These are phyloP conservation scores for Suillus plorans DNA, from an alignment of 768 basidiomycete genomes.

Conservation along the genomic window DNA sequence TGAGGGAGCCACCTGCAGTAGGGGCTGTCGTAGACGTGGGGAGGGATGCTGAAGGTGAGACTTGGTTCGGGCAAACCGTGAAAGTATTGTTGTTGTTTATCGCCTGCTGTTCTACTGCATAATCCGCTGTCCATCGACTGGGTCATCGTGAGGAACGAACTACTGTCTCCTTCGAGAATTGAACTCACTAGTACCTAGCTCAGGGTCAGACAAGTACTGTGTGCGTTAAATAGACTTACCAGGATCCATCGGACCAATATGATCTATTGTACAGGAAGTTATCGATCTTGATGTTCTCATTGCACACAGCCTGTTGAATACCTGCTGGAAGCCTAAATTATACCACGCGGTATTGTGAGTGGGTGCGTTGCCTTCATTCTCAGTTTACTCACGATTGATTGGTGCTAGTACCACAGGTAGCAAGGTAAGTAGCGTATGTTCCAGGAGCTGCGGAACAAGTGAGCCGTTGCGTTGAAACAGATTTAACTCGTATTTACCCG, in stretches of 20 bases:
- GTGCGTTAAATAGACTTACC: constrained; percentile 11
- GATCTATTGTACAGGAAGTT: constrained; percentile 9
- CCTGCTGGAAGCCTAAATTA: constrained; percentile 11
- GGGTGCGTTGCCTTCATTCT: neutral
- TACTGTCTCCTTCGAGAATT: neutral
- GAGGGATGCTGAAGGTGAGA: constrained; percentile 10
- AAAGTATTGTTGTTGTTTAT: constrained; percentile 26
- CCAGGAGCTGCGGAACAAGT: constrained; percentile 14
- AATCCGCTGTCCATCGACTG: constrained; percentile 22
- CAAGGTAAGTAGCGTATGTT: constrained; percentile 19
- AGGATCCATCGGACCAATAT: constrained; percentile 18
- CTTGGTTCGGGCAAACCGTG: constrained; percentile 20
- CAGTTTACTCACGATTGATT: constrained; percentile 8
- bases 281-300: constrained; percentile 19
- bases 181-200: constrained; percentile 10
- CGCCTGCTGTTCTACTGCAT: constrained; percentile 14
- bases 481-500: neutral
- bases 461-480: neutral
- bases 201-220: neutral
- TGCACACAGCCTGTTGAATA: constrained; percentile 23
- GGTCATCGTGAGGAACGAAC: neutral
- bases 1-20: neutral
- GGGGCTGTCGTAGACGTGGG: neutral
- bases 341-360: neutral
- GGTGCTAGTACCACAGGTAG: neutral